Conservation (phyloP, 768 basidiomycete genomes). For the Candolleomyces efflorescens region DNA sequence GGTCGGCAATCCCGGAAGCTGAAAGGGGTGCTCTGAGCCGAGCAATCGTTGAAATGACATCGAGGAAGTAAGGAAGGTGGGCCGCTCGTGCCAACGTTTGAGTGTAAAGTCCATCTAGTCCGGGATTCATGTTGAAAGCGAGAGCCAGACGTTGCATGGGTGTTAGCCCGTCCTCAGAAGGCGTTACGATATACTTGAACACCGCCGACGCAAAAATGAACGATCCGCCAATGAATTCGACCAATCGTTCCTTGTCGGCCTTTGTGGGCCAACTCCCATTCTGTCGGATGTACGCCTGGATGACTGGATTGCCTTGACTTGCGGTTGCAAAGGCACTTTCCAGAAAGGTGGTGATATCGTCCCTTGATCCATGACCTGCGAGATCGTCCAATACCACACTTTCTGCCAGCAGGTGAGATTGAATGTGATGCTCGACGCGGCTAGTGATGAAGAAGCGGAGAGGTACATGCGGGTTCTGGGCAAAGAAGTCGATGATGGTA, state of each 20-base stretch:
- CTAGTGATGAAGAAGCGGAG: background rate
- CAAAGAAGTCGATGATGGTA: background rate
- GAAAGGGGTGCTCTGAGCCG: background rate
- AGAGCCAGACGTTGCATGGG: background rate
- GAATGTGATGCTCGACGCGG: background rate
- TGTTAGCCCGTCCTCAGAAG: background rate
- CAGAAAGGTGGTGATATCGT: background rate
- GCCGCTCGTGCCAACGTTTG: background rate
- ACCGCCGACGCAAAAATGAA: conserved; percentile 2
- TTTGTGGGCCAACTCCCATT: background rate
- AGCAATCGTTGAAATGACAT: background rate
- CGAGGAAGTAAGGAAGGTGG: background rate
- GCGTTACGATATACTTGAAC: background rate
- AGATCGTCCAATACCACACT: background rate
- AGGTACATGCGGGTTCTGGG: background rate
- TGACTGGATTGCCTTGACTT: background rate
- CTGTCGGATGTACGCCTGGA: background rate
- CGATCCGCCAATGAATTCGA: background rate
- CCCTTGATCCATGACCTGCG: background rate
- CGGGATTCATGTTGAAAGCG: background rate
- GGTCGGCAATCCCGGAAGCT: background rate
- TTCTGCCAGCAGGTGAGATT: background rate
- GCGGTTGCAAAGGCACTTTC: background rate
- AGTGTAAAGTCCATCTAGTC: background rate
- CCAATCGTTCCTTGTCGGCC: background rate